These are phyloP conservation scores for Solanum virginianum DNA, from an alignment of 257 asterid species.

Conservation along the genomic window DNA sequence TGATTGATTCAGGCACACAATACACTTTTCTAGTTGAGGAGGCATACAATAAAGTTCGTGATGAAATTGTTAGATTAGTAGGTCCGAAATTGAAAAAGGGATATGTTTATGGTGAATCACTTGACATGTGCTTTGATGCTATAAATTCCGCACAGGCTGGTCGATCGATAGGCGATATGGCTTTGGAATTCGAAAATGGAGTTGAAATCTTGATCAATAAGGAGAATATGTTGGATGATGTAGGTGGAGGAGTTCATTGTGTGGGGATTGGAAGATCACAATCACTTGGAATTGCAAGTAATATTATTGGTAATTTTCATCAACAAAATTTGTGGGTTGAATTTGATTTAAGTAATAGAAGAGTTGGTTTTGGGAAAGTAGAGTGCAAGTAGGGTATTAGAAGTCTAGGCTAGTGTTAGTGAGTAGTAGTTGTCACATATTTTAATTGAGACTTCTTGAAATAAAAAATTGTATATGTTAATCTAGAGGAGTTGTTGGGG, in stretches of 20 bases:
- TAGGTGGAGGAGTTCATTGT: constrained; percentile 58
- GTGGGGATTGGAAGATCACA: constrained; percentile 65
- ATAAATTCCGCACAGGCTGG: constrained; percentile 17
- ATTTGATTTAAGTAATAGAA: constrained; percentile 38
- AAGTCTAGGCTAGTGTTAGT: neutral
- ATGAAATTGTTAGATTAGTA: constrained; percentile 32
- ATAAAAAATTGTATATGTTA: neutral
- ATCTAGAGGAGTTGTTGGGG: neutral
- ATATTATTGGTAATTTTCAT: constrained; percentile 76
- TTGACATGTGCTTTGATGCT: constrained; percentile 76
- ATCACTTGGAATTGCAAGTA: constrained; percentile 53
- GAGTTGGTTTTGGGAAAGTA: constrained; percentile 61
- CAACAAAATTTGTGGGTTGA: constrained; percentile 93
- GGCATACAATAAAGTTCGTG: constrained; percentile 44
- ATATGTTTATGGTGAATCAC: constrained; percentile 37
- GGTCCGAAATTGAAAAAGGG: constrained; percentile 50
- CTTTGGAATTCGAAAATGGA: constrained; percentile 42
- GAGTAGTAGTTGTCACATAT: constrained; percentile 7
- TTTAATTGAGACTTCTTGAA: constrained; percentile 4
- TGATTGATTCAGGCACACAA: constrained; percentile 85
- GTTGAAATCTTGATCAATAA: constrained; percentile 31
- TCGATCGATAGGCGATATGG: constrained; percentile 44
- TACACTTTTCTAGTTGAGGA: constrained; percentile 60
- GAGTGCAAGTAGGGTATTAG: constrained; percentile 24
- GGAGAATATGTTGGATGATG: constrained; percentile 41